phyloP scores from a whole-genome alignment of 768 basidiomycete species.

The Termitomyces bulborhizus region DNA sequence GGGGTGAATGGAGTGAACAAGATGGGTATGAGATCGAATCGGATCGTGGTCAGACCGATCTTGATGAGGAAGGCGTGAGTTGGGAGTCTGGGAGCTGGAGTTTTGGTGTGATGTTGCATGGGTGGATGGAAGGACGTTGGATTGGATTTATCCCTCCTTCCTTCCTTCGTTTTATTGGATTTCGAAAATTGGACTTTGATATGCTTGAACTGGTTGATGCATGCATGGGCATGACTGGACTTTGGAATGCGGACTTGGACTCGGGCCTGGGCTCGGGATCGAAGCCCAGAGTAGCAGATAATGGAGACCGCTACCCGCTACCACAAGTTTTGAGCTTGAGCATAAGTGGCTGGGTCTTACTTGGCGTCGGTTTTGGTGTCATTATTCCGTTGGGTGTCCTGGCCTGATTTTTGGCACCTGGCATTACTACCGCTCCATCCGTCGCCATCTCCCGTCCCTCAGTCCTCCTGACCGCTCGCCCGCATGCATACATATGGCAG shows the following conservation, averaged over 20 bases:
- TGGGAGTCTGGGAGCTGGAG: neutral
- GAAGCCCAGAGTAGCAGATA: neutral
- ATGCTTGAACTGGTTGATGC: too few relatives aligned
- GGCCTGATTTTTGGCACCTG: neutral
- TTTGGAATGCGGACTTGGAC: too few relatives aligned
- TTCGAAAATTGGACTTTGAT: neutral
- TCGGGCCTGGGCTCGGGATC: neutral
- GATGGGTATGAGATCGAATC: slow-evolving; percentile 1
- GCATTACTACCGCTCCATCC: neutral
- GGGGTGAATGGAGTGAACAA: neutral
- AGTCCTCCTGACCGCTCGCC: too few relatives aligned
- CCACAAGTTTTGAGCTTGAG: neutral
- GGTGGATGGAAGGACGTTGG: neutral
- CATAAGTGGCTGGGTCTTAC: too few relatives aligned
- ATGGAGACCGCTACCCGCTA: neutral
- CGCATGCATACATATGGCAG: neutral
- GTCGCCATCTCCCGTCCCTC: neutral
- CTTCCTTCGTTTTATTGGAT: neutral
- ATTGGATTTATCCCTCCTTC: neutral
- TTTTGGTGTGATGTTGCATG: neutral
- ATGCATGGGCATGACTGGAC: too few relatives aligned
- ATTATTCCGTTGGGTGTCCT: neutral
- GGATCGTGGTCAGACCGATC: slow-evolving; percentile 14
- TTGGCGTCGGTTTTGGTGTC: neutral
- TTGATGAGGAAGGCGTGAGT: neutral